Percentiles rank a stretch among this genome's conserved stretches.
phyloP scores from a whole-genome alignment of 352 stramenopile genomes.

The Pythium periplocum region DNA sequence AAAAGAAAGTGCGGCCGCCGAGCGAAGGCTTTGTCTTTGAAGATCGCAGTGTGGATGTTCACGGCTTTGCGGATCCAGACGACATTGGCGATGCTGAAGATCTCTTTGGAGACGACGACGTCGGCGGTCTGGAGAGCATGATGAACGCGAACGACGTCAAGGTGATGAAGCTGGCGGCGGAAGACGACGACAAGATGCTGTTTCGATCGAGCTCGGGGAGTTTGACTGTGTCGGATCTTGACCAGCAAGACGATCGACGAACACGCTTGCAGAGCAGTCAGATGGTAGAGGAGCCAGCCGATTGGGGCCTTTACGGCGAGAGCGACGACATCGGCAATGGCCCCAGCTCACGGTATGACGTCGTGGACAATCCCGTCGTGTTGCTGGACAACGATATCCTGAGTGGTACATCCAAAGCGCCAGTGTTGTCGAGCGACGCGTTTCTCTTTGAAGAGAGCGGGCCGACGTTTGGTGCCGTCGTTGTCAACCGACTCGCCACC shows the following conservation, averaged over 20 bases:
- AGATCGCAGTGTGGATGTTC: not conserved
- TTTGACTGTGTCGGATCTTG: constrained; percentile 3
- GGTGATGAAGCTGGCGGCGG: constrained; percentile 5
- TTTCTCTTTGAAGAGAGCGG: constrained; percentile 59
- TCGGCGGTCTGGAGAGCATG: constrained; percentile 4
- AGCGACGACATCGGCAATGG: constrained; percentile 12
- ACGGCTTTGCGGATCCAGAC: constrained; percentile 6
- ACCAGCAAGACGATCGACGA: constrained; percentile 2
- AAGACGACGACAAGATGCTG: constrained; percentile 9
- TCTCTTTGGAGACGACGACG: constrained; percentile 14
- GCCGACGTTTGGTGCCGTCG: constrained; percentile 43
- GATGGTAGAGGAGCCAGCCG: constrained; percentile 27
- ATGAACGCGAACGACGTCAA: constrained; percentile 7
- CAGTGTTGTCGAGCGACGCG: constrained; percentile 37
- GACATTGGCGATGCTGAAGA: constrained; percentile 13
- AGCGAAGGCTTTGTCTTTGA: constrained; percentile 8
- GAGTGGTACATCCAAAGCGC: constrained; percentile 14
- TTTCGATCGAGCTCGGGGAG: constrained; percentile 22
- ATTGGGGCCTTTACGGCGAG: constrained; percentile 56
- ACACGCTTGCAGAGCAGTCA: constrained; percentile 12
- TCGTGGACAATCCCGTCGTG: constrained; percentile 31
- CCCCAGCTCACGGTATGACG: constrained; percentile 32
- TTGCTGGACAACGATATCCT: constrained; percentile 60
- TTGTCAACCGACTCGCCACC: constrained; percentile 21
- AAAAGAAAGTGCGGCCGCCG: no score